A percentile compares a stretch with the other conserved stretches of the same genome.
phyloP scores from a whole-genome alignment of 2,329 filamentous ascomycete species.

The Arthrobotrys musiformis region DNA sequence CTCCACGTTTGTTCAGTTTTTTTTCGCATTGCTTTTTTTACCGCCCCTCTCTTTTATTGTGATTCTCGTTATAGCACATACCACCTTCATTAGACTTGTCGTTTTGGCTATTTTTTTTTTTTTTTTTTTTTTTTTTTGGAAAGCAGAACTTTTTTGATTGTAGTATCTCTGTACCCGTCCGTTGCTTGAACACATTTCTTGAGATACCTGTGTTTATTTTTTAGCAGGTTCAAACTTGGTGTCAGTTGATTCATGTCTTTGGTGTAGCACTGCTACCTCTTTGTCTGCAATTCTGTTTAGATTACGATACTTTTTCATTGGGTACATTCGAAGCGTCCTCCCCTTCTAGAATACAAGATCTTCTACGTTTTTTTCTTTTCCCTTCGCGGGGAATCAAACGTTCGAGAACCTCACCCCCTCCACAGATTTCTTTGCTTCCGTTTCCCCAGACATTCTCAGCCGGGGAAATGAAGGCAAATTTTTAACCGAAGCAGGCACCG shows the following conservation, averaged over 20 bases:
- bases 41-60: slow-evolving; percentile 21
- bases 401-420: slow-evolving; percentile 32
- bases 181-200: slow-evolving; percentile 45
- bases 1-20: slow-evolving; percentile 32
- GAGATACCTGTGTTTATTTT: slow-evolving; percentile 38
- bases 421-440: slow-evolving; percentile 13
- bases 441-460: slow-evolving; percentile 20
- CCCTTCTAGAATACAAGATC: slow-evolving; percentile 52
- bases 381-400: slow-evolving; percentile 33
- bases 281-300: slow-evolving; percentile 54
- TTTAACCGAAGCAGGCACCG: slow-evolving; percentile 24
- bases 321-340: slow-evolving; percentile 46
- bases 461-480: slow-evolving; percentile 30
- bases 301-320: slow-evolving; percentile 54
- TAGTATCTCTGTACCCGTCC: slow-evolving; percentile 52
- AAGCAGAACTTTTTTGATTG: slow-evolving; percentile 55
- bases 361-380: slow-evolving; percentile 35
- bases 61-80: slow-evolving; percentile 31
- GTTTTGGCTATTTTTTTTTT: too few species aligned
- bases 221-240: slow-evolving; percentile 44
- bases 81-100: slow-evolving; percentile 49
- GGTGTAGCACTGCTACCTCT: slow-evolving; percentile 50
- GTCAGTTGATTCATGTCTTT: slow-evolving; percentile 56
- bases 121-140: slow-evolving; percentile 43
- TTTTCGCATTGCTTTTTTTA: slow-evolving; percentile 30